Percentiles rank a stretch among this genome's conserved stretches.
These are phyloP conservation scores for Hypholoma sublateritium DNA, from an alignment of 768 basidiomycete species.

Conservation along the genomic window DNA sequence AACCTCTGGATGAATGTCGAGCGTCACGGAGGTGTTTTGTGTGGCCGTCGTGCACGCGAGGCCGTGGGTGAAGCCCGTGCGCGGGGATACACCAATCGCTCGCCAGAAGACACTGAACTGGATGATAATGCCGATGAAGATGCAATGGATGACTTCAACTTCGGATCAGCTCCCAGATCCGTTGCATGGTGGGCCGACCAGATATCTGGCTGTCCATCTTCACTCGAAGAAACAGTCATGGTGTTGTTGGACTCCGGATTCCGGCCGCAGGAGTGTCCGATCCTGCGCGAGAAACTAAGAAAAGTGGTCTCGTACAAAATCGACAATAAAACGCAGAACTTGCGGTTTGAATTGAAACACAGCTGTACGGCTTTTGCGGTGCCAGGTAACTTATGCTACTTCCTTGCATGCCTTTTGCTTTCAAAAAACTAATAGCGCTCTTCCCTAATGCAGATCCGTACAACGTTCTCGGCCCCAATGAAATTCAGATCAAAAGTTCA, in stretches of 20 bases:
- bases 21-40: constrained; percentile 36
- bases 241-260: constrained; percentile 61
- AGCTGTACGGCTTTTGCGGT: constrained; percentile 61
- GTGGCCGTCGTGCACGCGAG: constrained; percentile 35
- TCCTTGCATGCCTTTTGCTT: background rate
- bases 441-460: constrained; percentile 43
- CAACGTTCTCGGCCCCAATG: constrained; percentile 47
- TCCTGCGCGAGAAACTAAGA: constrained; percentile 55
- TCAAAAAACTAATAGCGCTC: background rate
- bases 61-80: constrained; percentile 40
- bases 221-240: constrained; percentile 61
- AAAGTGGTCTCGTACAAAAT: constrained; percentile 44
- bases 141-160: constrained; percentile 21
- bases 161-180: constrained; percentile 33
- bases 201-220: constrained; percentile 59
- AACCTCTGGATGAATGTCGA: constrained; percentile 41
- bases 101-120: constrained; percentile 39
- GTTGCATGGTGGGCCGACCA: constrained; percentile 71
- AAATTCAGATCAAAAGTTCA: constrained; percentile 59
- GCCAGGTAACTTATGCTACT: constrained; percentile 40
- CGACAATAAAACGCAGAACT: constrained; percentile 36
- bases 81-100: constrained; percentile 41
- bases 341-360: constrained; percentile 49
- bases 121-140: constrained; percentile 38
- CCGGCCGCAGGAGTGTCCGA: constrained; percentile 41